These are phyloP conservation scores for Dujonia santamariae DNA, from an alignment of 1,139 yeast species.

Conservation along the genomic window DNA sequence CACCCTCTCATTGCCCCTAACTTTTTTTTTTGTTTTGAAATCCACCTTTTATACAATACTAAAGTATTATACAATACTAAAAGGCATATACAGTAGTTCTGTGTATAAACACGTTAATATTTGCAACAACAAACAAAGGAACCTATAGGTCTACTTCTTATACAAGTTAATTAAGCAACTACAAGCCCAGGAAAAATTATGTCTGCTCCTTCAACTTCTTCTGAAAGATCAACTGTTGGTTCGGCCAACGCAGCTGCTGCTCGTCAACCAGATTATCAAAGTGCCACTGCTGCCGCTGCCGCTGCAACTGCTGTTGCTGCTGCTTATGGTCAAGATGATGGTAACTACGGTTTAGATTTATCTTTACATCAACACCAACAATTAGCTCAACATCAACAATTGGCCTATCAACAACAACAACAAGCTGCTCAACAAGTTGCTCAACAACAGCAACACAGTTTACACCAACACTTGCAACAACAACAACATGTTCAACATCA, in stretches of 20 bases:
- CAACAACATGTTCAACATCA: conserved; percentile 6
- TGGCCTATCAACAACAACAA: conserved; percentile 6
- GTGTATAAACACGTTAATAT: conserved; percentile 8
- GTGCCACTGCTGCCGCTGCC: conserved; percentile 9
- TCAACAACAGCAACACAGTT: conserved; percentile 4
- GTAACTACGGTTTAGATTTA: conserved; percentile 5
- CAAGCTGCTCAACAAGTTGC: conserved; percentile 3
- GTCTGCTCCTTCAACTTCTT: conserved; percentile 9
- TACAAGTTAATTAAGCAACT: not conserved
- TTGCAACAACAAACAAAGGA: conserved; percentile 6
- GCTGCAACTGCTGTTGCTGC: conserved; percentile 9
- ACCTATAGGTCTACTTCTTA: not conserved
- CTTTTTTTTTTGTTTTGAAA: not conserved
- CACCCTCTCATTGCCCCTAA: conserved; percentile 2
- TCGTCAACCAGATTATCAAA: conserved; percentile 9
- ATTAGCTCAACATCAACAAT: conserved; percentile 10
- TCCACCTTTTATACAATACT: conserved; percentile 10
- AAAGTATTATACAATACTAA: conserved; percentile 10
- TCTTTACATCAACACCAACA: conserved; percentile 8
- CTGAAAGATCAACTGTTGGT: conserved; percentile 9
- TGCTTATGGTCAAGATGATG: conserved; percentile 7
- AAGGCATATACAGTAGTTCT: conserved; percentile 10
- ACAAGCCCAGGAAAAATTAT: not conserved
- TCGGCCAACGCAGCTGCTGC: conserved; percentile 9
- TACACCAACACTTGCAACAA: conserved; percentile 6